Evolutionary conservation across 768 basidiomycete species (phyloP), one percentile per base, ranked within the genome.

Genomic region (Naganishia antarctica): DNA sequence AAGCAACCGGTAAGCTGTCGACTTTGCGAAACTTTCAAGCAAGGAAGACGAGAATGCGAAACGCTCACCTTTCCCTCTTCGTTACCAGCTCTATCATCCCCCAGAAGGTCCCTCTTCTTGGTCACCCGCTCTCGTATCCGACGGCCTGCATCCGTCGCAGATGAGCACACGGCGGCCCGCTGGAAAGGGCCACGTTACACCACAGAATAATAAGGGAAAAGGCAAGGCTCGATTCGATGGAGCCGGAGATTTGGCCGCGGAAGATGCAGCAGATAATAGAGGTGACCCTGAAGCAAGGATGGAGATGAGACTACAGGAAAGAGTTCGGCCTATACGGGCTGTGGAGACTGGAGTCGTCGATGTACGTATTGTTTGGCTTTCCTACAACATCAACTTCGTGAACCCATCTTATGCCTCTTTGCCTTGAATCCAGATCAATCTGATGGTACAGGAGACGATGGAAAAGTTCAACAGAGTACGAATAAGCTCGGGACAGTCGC

Each of bases 331-430:
- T 44, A 72, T 77, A 28, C 71, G 73, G 48, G 70, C 73, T 2
- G 69, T 77, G 12, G 76, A 75, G 60, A 77, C 76, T 21, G 76
- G 76, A 18, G 71, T 77, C 16, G 73, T 77, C 31, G 73, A 77
- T 65, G 75, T 76, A 50, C 71, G 75, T 67, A 4, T 46, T 5
- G 23, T n/a, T 53, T 23, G 15, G 13, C 18, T 45, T 6, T 32
- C n/a, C 4, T 61, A n/a, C 45, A 26, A 8, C 58, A 29, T 47
- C 41, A 3, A 29, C 9, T 46, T 32, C 31, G 44, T n/a, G 28
- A 7, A 7, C 11, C 47, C 11, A 50, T 51, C 25, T 25, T 21
- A 18, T 41, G 25, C 41, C 31, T 37, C 32, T 7, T 37, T 37
- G 8, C 34, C 7, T 15, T 7, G 8, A 37, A 7, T 37, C 34